Base-by-base conservation (phyloP, 768 basidiomycete species). In the Paxillus rubicundulus region DNA sequence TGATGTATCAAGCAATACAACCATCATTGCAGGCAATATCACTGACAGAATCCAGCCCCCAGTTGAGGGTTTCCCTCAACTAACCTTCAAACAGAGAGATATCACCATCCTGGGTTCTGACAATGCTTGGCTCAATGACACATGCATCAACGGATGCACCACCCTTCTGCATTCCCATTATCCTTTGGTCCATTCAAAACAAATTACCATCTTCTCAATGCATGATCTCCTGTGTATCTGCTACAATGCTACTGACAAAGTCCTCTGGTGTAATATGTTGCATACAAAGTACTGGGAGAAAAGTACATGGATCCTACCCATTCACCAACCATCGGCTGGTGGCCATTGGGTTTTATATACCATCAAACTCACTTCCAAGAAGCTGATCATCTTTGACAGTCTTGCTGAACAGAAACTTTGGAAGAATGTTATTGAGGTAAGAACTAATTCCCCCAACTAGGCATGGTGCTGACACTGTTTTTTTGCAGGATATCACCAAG, bases 251-350 rank as follows among this genome's bases (percentile, higher is more conserved):
- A 2, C 9, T 0, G 49, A 64, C 18, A 28, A 47, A 0, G 50
- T 57, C 0, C 13, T 76, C 0, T 75, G 72, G 73, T 18, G 49
- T 0, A 45, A 47, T 4, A 54, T 45, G 0, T 20, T 27, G 0
- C 34, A 38, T 1, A 61, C 60, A 0, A 18, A 44, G 5, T 77
- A 62, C 43, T 75, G 72, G 73, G 18, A 32, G 1, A 70, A 67
- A 41, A 3, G 46, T 0, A 9, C 65, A 0, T 77, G 74, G 72
- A 66, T 75, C 4, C n/a, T 76, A 2, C 74, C 73, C 0, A 70
- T 76, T 10, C 74, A 75, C 49, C 53, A 63, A 2, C 30, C 45
- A 30, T 55, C 37, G 0, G 2, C 3, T 5, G 49, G 44, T 5
- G 44, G 58, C 10, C 72, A 75, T 46, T 74, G 71, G 70, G 72